phyloP scores from a whole-genome alignment of 345 rosid species.

The Rubroshorea leprosula region DNA sequence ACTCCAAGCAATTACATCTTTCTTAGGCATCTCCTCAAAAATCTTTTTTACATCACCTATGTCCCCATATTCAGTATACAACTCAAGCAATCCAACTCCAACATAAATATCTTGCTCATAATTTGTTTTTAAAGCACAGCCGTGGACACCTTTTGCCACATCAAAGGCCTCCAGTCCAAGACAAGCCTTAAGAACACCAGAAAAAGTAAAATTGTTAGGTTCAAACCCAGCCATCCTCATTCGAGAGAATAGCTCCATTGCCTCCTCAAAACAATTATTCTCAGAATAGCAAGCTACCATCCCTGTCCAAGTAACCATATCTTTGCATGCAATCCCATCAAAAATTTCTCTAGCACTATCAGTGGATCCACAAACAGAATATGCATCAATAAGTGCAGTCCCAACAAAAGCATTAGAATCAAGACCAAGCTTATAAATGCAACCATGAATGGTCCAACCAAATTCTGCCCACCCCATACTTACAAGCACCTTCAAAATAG shows the following conservation, averaged over 20 bases:
- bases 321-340: constrained; percentile 55
- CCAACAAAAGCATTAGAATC: constrained; percentile 60
- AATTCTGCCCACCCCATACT: constrained; percentile 42
- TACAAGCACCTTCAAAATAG: constrained; percentile 58
- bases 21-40: constrained; percentile 70
- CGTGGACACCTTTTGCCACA: constrained; percentile 61
- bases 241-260: constrained; percentile 37
- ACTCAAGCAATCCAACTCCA: constrained; percentile 64
- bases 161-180: constrained; percentile 45
- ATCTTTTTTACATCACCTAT: constrained; percentile 39
- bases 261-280: constrained; percentile 50
- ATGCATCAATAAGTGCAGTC: constrained; percentile 70
- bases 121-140: constrained; percentile 48
- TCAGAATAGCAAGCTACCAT: constrained; percentile 69
- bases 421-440: constrained; percentile 66
- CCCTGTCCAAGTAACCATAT: constrained; percentile 83
- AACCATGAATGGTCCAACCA: constrained; percentile 49
- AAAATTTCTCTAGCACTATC: constrained; percentile 51
- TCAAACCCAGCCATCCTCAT: constrained; percentile 60
- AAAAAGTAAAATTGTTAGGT: constrained; percentile 62
- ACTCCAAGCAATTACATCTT: constrained; percentile 82
- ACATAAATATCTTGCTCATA: constrained; percentile 53
- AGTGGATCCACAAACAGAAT: constrained; percentile 49
- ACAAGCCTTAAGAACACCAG: constrained; percentile 66
- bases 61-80: constrained; percentile 46